Evolutionary conservation across 306 rosid genomes (phyloP).

Genomic region (Arachis stenosperma): DNA sequence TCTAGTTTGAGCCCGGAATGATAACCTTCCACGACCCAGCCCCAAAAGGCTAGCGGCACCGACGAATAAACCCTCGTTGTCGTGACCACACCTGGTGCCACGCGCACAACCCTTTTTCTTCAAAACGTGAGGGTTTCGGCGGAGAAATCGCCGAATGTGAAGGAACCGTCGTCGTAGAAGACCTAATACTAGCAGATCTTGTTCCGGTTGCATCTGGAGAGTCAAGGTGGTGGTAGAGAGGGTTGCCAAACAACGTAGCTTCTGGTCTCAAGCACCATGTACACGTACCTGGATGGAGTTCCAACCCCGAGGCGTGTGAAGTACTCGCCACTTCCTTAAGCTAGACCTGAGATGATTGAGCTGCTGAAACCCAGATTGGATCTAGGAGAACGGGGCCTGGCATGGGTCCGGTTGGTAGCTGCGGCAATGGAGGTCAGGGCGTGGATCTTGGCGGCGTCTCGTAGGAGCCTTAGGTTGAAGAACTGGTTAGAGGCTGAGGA

Average conservation of each 20-base stretch:
- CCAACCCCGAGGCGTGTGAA: conserved; percentile 95
- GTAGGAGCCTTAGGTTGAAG: conserved; percentile 64
- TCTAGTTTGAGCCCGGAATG: conserved; percentile 79
- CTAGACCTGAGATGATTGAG: conserved; percentile 80
- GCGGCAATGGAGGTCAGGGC: conserved; percentile 30
- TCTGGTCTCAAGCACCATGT: conserved; percentile 90
- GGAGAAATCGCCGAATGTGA: conserved; percentile 79
- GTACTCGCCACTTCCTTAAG: conserved; percentile 94
- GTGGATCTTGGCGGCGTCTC: conserved; percentile 66
- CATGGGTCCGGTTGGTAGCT: conserved; percentile 21
- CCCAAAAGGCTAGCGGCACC: conserved; percentile 92
- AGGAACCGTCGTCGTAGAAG: conserved; percentile 89
- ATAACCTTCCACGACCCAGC: conserved; percentile 77
- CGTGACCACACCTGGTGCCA: conserved; percentile 90
- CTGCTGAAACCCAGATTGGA: conserved; percentile 58
- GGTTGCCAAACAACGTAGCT: conserved; percentile 81
- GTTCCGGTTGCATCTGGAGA: conserved; percentile 57
- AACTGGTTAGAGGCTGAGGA: conserved; percentile 42
- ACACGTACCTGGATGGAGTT: conserved; percentile 71
- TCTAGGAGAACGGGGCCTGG: background rate
- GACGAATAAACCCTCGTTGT: conserved; percentile 79
- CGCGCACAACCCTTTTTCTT: conserved; percentile 53
- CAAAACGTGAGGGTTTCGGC: conserved; percentile 91
- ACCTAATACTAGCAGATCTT: conserved; percentile 76
- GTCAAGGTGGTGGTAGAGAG: conserved; percentile 68